Evolutionary conservation across 176 grass and related monocot species (phyloP).

Genomic region (Juncus effusus): DNA sequence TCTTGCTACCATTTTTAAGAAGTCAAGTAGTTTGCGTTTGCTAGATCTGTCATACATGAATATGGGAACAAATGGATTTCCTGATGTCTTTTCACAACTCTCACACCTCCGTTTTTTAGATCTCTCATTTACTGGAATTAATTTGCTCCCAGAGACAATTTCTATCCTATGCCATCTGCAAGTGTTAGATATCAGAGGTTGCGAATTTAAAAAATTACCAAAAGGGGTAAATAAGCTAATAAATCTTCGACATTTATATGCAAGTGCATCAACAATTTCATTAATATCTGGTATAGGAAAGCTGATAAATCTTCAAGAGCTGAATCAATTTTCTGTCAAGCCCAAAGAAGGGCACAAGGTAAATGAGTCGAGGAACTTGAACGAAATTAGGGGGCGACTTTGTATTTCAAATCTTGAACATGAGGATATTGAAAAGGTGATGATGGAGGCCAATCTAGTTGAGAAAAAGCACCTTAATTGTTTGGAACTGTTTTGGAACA

Average conservation of each 20-base stretch:
- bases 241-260: constrained; percentile 32
- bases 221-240: constrained; percentile 25
- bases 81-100: background rate
- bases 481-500: background rate
- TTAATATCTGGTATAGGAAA: constrained; percentile 38
- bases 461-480: constrained; percentile 30
- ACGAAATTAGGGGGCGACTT: constrained; percentile 27
- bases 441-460: constrained; percentile 5
- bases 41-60: constrained; percentile 28
- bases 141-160: constrained; percentile 15
- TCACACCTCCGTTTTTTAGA: constrained; percentile 29
- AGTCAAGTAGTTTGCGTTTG: constrained; percentile 14
- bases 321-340: constrained; percentile 33
- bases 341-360: constrained; percentile 25
- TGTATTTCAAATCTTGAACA: constrained; percentile 29
- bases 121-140: constrained; percentile 30
- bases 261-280: constrained; percentile 16
- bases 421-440: constrained; percentile 18
- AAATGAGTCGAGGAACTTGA: constrained; percentile 31
- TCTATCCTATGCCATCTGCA: constrained; percentile 28
- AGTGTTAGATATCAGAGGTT: constrained; percentile 32
- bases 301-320: constrained; percentile 26
- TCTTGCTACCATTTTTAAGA: constrained; percentile 18
- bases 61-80: background rate
- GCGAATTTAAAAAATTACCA: constrained; percentile 24